Base-by-base conservation (phyloP, 768 basidiomycete species). In the Podaxis carcinomalis region DNA sequence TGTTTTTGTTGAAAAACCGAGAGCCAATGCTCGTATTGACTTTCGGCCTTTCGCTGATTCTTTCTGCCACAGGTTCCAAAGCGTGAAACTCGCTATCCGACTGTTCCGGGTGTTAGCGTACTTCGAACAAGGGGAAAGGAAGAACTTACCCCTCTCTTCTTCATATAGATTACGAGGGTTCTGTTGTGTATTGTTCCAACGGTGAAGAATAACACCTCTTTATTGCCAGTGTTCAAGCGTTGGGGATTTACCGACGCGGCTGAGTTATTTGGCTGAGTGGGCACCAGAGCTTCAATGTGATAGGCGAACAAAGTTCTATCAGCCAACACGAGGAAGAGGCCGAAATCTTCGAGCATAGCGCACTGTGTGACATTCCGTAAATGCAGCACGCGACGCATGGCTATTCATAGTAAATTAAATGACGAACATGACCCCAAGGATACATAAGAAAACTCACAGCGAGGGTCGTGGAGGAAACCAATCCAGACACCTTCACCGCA, bases 401-500 rank as follows among this genome's bases (percentile, higher is more conserved):
- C 93, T 95, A 62, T 3, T 19, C 16, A 32, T 32, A 1, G 5
- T 27, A 35, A n/a, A 53, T 0, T 51, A 36, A 54, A 57, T 19
- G 28, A 57, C n/a, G 60, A 23, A 0, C 28, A 51, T 13, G 13
- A 46, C 16, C 11, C 16, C 11, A 37, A 50, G 21, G n/a, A n/a
- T 46, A 25, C 32, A 55, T n/a, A 59, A 25, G 27, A 19, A 47
- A 54, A 57, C 87, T 62, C 72, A 93, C 93, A 95, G 70, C 83
- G 78, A 1, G 95, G 89, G 72, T 96, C 91, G 64, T 93, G 90
- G 42, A 93, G 84, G 75, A 95, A 90, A 0, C 96, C 96, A 68
- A 98, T 97, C 93, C 95, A 99, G 4, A 98, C 93, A 36, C 97
- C 97, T 69, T 97, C 94, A 0, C 90, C 89, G 72, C 95, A 97